Base-by-base conservation (phyloP, 176 grass and related monocot species). In the Carex cristatella region DNA sequence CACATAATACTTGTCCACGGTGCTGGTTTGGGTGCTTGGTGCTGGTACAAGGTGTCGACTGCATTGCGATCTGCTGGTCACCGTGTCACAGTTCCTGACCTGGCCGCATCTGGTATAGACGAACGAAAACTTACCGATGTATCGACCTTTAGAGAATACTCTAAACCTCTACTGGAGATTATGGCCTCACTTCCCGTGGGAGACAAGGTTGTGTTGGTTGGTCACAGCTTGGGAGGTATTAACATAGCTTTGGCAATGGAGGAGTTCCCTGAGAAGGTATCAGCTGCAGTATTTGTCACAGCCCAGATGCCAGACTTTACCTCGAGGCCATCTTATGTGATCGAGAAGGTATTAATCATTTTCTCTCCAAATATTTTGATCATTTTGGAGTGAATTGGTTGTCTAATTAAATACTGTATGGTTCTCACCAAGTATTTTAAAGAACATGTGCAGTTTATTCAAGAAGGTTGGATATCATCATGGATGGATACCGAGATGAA, bases 1-100 rank as follows among this genome's bases (percentile, higher is more conserved):
- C 95, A 87, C 88, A 72, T 97, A 6, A 81, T 91, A 8, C 92
- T 97, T 12, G 92, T 97, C 63, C 95, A 97, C 84, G 95, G 92
- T 81, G 87, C 91, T 8, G 75, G 84, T 76, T 15, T 65, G 10
- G 95, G 94, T 19, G 95, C 89, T 69, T 97, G 94, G 94, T 82
- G 86, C 33, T 97, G 91, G 89, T 90, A 87, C 91, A 97, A 97
- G 70, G 89, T 93, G 81, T 82, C 86, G 10, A 48, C 91, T 0
- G 61, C 55, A 54, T 90, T 97, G 16, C 79, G 79, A 28, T 86
- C 89, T 5, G 87, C 90, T n/a, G 92, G 94, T 30, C 81, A 91
- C 73, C 87, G 31, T 51, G 92, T 97, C 62, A 94, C 84, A n/a
- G 81, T 83, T 71, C 90, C 81, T n/a, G 90, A 97, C 86, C 65